phyloP scores from a whole-genome alignment of 2,329 filamentous ascomycete species.

The Pseudogymnoascus sp. region DNA sequence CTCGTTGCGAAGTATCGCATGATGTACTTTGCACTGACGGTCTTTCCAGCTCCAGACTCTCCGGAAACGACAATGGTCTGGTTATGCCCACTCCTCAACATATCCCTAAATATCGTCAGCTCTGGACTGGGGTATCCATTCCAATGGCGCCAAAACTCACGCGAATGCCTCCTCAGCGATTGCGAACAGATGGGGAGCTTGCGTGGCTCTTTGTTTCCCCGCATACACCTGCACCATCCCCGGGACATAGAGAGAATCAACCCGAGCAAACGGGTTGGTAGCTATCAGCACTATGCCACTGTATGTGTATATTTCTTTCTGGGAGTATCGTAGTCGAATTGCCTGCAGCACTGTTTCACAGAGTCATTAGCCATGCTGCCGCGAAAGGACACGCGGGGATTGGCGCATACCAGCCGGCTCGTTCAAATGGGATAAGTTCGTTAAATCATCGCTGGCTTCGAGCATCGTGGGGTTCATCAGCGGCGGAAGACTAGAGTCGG shows the following conservation, averaged over 20 bases:
- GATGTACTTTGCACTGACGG: conserved; percentile 98
- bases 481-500: conserved; percentile 73
- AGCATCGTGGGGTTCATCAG: conserved; percentile 98
- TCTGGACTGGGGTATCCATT: conserved; percentile 10
- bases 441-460: conserved; percentile 96
- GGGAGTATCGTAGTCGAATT: conserved; percentile 90
- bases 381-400: background rate
- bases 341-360: conserved; percentile 73
- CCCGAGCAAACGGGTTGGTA: conserved; percentile 93
- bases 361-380: conserved; percentile 16
- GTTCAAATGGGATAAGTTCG: conserved; percentile 94
- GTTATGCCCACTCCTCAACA: conserved; percentile 91
- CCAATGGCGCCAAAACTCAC: conserved; percentile 43
- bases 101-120: conserved; percentile 62
- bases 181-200: conserved; percentile 95
- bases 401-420: conserved; percentile 76
- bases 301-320: conserved; percentile 99
- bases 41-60: conserved; percentile 97
- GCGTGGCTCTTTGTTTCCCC: conserved; percentile 90
- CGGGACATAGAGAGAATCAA: conserved; percentile 95
- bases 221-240: conserved; percentile 99
- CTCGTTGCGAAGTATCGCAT: conserved; percentile 99
- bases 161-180: conserved; percentile 98
- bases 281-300: conserved; percentile 97
- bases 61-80: conserved; percentile 99